phyloP scores from a whole-genome alignment of 1,284 basidiomycete species.

The Cystobasidiaceae sp. region DNA sequence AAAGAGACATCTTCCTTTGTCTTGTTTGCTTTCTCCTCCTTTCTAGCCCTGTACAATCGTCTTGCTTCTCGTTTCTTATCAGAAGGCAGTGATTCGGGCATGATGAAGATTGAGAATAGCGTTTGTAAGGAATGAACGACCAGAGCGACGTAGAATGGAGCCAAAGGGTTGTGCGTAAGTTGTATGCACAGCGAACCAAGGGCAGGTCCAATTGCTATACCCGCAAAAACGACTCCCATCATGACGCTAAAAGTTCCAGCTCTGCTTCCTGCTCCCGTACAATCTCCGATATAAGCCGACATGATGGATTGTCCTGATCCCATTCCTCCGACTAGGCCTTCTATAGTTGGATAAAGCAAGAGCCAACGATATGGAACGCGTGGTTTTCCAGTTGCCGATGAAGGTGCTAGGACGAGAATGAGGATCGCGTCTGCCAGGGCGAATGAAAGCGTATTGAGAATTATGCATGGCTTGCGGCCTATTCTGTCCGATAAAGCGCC shows the following conservation, averaged over 20 bases:
- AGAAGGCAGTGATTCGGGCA: conserved; percentile 24
- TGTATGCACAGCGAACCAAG: conserved; percentile 16
- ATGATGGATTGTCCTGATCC: conserved; percentile 20
- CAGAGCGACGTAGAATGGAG: conserved; percentile 20
- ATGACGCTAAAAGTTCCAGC: conserved; percentile 23
- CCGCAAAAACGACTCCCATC: conserved; percentile 19
- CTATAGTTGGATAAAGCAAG: conserved; percentile 8
- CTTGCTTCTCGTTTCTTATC: conserved; percentile 13
- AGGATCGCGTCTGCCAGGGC: conserved; percentile 19
- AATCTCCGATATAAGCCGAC: conserved; percentile 22
- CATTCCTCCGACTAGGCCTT: conserved; percentile 13
- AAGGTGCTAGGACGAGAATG: conserved; percentile 3
- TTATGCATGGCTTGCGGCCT: conserved; percentile 15
- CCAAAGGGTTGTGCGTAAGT: conserved; percentile 5
- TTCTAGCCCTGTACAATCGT: background rate
- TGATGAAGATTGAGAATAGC: background rate
- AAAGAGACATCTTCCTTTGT: background rate
- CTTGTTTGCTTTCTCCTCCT: background rate
- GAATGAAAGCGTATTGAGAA: conserved; percentile 18
- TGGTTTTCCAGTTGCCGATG: no score
- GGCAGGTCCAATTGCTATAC: conserved; percentile 23
- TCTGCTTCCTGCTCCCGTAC: conserved; percentile 20
- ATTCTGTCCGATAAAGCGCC: conserved; percentile 22
- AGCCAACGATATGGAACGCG: conserved; percentile 30
- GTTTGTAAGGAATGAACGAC: conserved; percentile 12